A percentile compares a stretch with the other conserved stretches of the same genome.
Conservation (phyloP, 768 basidiomycete genomes). For the Floccularia luteovirens region DNA sequence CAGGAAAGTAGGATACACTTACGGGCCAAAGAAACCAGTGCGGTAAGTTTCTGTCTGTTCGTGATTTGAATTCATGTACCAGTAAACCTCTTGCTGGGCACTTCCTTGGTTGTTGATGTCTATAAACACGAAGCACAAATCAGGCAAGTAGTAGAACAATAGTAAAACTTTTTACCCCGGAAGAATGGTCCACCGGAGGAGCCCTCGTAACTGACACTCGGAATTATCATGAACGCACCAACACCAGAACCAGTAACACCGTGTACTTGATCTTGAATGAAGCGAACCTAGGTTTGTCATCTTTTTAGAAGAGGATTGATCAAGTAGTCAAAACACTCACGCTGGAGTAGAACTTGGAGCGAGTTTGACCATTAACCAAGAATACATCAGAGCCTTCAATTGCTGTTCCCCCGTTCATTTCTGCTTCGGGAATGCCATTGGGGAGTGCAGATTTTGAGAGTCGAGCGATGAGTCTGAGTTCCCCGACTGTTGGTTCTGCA, state of each 20-base stretch:
- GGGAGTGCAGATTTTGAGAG: slow-evolving; percentile 31
- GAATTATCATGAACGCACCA: slow-evolving; percentile 38
- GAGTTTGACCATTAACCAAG: slow-evolving; percentile 33
- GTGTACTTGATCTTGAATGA: slow-evolving; percentile 44
- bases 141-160: background rate
- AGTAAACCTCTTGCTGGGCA: slow-evolving; percentile 40
- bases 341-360: slow-evolving; percentile 42
- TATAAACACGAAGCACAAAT: too few species aligned
- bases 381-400: slow-evolving; percentile 44
- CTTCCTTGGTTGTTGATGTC: slow-evolving; percentile 41
- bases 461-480: slow-evolving; percentile 40
- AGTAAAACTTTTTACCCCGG: slow-evolving; percentile 20
- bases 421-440: slow-evolving; percentile 28
- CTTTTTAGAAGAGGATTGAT: background rate
- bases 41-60: slow-evolving; percentile 37
- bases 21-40: slow-evolving; percentile 42
- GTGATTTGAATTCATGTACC: slow-evolving; percentile 40
- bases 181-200: slow-evolving; percentile 45
- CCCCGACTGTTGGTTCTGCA: slow-evolving; percentile 38
- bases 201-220: slow-evolving; percentile 34
- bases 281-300: slow-evolving; percentile 25
- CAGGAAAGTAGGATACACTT: slow-evolving; percentile 6
- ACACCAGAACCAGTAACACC: slow-evolving; percentile 38
- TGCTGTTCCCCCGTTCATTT: slow-evolving; percentile 30
- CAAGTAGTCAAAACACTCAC: slow-evolving; percentile 14